A percentile compares a stretch with the other conserved stretches of the same genome.
These are phyloP conservation scores for Coleophoma crateriformis DNA, from an alignment of 2,329 filamentous ascomycete species.

Conservation along the genomic window DNA sequence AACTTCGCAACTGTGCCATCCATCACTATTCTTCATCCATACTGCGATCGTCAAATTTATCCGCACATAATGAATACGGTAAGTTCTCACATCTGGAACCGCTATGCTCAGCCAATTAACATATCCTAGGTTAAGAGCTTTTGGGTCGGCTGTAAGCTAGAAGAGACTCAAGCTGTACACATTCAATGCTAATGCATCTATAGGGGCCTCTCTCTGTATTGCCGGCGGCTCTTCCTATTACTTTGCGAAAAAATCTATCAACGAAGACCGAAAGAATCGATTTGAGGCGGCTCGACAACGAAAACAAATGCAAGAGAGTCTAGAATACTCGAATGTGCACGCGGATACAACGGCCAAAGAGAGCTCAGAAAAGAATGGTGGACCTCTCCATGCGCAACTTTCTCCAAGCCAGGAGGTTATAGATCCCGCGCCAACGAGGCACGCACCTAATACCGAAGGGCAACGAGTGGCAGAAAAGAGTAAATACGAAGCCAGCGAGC, in stretches of 20 bases:
- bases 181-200: conserved; percentile 4
- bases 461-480: conserved; percentile 70
- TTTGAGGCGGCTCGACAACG: conserved; percentile 58
- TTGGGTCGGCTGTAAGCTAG: conserved; percentile 33
- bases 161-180: no score
- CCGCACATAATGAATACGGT: conserved; percentile 47
- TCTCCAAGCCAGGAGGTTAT: conserved; percentile 68
- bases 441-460: conserved; percentile 67
- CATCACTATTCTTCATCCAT: no score
- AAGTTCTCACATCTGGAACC: conserved; percentile 20
- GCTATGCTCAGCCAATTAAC: conserved; percentile 8
- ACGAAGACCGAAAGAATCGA: conserved; percentile 74
- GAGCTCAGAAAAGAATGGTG: conserved; percentile 32
- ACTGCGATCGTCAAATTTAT: no score
- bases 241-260: conserved; percentile 93
- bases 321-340: conserved; percentile 39
- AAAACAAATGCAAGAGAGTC: conserved; percentile 49
- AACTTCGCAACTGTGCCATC: no score
- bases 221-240: conserved; percentile 90
- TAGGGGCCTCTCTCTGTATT: conserved; percentile 79
- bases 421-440: conserved; percentile 82
- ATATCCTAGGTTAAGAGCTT: conserved; percentile 56
- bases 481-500: conserved; percentile 78
- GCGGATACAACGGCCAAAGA: conserved; percentile 14
- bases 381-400: conserved; percentile 52